phyloP scores from a whole-genome alignment of 2,329 filamentous ascomycete genomes.

The Phaeosphaeriaceae sp. region DNA sequence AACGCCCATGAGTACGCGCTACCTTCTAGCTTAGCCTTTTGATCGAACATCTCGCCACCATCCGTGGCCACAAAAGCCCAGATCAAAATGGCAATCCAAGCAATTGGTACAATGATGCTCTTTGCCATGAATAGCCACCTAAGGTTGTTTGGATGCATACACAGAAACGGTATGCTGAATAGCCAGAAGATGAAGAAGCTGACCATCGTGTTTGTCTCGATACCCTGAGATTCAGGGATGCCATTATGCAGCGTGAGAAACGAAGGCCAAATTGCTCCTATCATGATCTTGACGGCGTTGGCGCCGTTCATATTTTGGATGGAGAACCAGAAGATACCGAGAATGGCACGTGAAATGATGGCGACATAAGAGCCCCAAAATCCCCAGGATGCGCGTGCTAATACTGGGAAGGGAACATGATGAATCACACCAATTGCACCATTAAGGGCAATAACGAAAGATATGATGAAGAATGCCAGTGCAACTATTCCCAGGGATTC shows the following conservation, averaged over 20 bases:
- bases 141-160: conserved; percentile 63
- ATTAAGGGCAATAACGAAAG: conserved; percentile 66
- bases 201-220: conserved; percentile 63
- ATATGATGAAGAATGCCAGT: conserved; percentile 60
- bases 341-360: conserved; percentile 60
- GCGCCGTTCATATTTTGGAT: conserved; percentile 71
- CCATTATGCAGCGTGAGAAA: conserved; percentile 61
- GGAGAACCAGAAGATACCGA: conserved; percentile 68
- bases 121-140: conserved; percentile 60
- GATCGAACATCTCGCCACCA: conserved; percentile 57
- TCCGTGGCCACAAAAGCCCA: conserved; percentile 66
- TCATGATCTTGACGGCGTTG: conserved; percentile 58
- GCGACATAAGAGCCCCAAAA: conserved; percentile 64
- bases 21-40: conserved; percentile 55
- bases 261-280: conserved; percentile 64
- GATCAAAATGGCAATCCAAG: conserved; percentile 67
- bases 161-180: conserved; percentile 60
- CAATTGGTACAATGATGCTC: conserved; percentile 59
- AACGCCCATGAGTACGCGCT: conserved; percentile 62
- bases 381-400: conserved; percentile 62
- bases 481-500: conserved; percentile 63
- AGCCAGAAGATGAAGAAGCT: conserved; percentile 66
- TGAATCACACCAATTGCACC: conserved; percentile 57
- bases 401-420: conserved; percentile 63
- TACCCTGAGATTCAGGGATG: conserved; percentile 59